These are phyloP conservation scores for Iodosphaeria phyllophila DNA, from an alignment of 2,329 filamentous ascomycete species.

Conservation along the genomic window DNA sequence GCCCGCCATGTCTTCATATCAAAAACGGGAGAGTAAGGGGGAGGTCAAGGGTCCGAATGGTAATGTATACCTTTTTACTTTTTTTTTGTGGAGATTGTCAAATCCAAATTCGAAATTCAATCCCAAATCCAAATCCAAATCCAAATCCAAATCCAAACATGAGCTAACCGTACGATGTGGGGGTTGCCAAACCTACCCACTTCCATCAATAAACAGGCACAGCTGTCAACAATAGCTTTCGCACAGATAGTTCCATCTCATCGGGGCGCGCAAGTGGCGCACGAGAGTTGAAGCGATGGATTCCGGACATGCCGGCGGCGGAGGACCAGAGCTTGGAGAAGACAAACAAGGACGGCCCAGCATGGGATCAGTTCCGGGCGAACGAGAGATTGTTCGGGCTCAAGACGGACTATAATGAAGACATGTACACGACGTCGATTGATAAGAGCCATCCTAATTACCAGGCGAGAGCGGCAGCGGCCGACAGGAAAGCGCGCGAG, in stretches of 20 bases:
- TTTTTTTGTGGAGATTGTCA: too few species aligned
- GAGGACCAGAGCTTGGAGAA: constrained; percentile 56
- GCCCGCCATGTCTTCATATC: too few species aligned
- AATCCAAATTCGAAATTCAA: too few species aligned
- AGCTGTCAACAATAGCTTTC: too few species aligned
- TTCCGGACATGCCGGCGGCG: constrained; percentile 43
- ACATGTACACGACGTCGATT: constrained; percentile 83
- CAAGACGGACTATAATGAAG: constrained; percentile 82
- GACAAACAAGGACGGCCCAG: constrained; percentile 19
- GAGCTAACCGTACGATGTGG: too few species aligned
- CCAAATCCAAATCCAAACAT: too few species aligned
- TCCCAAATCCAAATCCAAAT: too few species aligned
- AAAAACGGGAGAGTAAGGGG: too few species aligned
- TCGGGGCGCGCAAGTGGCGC: constrained; percentile 51
- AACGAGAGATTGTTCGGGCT: constrained; percentile 80
- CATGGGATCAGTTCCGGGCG: constrained; percentile 87
- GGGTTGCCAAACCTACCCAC: too few species aligned
- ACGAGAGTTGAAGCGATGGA: constrained; percentile 66
- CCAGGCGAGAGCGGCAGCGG: constrained; percentile 56
- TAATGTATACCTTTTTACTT: too few species aligned
- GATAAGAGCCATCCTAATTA: constrained; percentile 72
- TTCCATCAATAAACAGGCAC: too few species aligned
- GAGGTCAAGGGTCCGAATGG: too few species aligned
- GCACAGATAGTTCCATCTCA: constrained; percentile 79
- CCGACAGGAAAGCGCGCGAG: constrained; percentile 71